Base-by-base conservation (phyloP, 805 yeast genomes). In the Yarrowia sp. region DNA sequence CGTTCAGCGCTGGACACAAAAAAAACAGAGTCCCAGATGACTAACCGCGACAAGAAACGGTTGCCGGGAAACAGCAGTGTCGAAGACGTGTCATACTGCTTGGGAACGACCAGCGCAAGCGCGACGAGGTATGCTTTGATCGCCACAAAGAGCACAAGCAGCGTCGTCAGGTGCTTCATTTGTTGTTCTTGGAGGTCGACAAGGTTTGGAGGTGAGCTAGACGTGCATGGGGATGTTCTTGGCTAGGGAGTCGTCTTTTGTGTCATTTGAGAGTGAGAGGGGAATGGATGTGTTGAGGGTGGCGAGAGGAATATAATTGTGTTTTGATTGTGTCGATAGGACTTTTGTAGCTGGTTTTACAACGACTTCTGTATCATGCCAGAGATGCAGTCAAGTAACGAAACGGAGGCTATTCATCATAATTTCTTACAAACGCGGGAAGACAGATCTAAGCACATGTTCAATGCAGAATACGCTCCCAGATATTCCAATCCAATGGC, bases 21-120 rank as follows among this genome's bases (percentile, higher is more conserved):
- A 72, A 85, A 91, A 0, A 91, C 94, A 1, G 86, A 79, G 71
- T 93, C 99, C 98, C 98, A 93, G 3, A 85, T 79, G 24, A 88
- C 74, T 4, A 90, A 76, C 62, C 73, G 66, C 24, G 46, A 39
- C 14, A 55, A 24, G 14, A 55, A 38, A 4, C 16, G 47, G 47
- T 38, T 55, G 25, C 13, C 6, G 1, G 46, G 61, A 12, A 55
- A 55, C 35, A 55, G 16, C 38, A 55, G 9, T 1, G 33, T 25
- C 29, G 61, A 55, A 8, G 61, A 55, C 16, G 47, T 38, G 47
- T 55, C 61, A 18, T 55, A 55, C 29, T 55, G 61, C 24, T 24
- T 24, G 22, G 58, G 58, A 4, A 51, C 58, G 9, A 35, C 24
- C 24, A 51, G 42, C 6, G 58, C 42, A 4, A 51, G 58, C 16